A percentile compares a stretch with the other conserved stretches of the same genome.
Evolutionary conservation across 129 eudicot genomes (phyloP).

Genomic region (Flaveria brownii): DNA sequence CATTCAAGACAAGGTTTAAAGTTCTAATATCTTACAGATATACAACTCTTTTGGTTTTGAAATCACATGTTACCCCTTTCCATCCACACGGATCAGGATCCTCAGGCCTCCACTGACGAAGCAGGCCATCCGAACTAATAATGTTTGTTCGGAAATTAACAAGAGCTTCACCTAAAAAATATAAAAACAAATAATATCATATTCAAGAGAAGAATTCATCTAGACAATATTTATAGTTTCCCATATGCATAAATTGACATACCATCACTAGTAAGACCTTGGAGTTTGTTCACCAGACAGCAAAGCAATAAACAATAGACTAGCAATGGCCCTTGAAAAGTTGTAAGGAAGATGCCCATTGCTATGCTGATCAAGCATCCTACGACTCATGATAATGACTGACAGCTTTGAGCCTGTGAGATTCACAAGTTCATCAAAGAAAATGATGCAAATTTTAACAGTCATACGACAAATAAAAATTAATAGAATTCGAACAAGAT

Average conservation of each 20-base stretch:
- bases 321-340: slow-evolving; percentile 43
- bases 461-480: not conserved
- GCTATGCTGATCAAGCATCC: slow-evolving; percentile 54
- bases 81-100: slow-evolving; percentile 95
- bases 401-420: slow-evolving; percentile 7
- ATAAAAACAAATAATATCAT: slow-evolving; percentile 4
- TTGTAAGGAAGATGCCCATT: slow-evolving; percentile 55
- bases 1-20: slow-evolving; percentile 10
- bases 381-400: slow-evolving; percentile 40
- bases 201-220: not conserved
- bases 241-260: slow-evolving; percentile 26
- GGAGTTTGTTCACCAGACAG: slow-evolving; percentile 39
- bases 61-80: slow-evolving; percentile 87
- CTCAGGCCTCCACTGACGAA: slow-evolving; percentile 92
- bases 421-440: not conserved
- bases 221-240: not conserved
- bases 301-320: slow-evolving; percentile 45
- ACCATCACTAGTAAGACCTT: slow-evolving; percentile 90
- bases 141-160: slow-evolving; percentile 69
- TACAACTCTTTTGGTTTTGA: slow-evolving; percentile 73
- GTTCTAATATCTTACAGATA: slow-evolving; percentile 59
- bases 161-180: slow-evolving; percentile 82
- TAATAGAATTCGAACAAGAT: not conserved
- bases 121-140: slow-evolving; percentile 69
- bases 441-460: not conserved